phyloP scores from a whole-genome alignment of 2,329 filamentous ascomycete species.

The Colletotrichum cuscutae region DNA sequence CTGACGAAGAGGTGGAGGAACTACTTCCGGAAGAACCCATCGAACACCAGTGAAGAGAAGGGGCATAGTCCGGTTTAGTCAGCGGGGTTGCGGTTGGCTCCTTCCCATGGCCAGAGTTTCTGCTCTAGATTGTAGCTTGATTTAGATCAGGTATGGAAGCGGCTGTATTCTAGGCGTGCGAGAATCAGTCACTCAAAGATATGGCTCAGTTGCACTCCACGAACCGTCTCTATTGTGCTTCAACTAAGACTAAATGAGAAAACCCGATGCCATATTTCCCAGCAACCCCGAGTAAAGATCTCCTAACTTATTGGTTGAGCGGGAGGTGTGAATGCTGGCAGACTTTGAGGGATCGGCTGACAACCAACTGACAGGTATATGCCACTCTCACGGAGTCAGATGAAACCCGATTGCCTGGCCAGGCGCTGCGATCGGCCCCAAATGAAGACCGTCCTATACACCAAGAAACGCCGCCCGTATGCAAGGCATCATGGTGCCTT shows the following conservation, averaged over 20 bases:
- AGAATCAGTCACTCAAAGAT: background rate
- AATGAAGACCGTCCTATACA: background rate
- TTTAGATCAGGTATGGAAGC: background rate
- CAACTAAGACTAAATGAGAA: background rate
- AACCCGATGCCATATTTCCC: background rate
- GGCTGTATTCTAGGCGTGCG: background rate
- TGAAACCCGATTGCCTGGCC: background rate
- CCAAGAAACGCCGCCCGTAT: background rate
- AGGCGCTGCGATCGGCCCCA: background rate
- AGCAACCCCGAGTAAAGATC: background rate
- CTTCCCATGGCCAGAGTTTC: background rate
- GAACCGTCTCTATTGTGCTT: background rate
- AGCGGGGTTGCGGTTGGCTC: background rate
- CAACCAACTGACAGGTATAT: background rate
- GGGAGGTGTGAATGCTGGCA: background rate
- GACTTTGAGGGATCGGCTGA: background rate
- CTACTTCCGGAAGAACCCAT: slow-evolving; percentile 86
- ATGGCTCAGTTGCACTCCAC: background rate
- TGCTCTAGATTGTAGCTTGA: background rate
- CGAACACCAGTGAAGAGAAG: slow-evolving; percentile 65
- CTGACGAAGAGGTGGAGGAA: slow-evolving; percentile 66
- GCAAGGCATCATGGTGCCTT: background rate
- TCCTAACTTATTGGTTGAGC: background rate
- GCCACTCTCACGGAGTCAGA: background rate
- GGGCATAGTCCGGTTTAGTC: background rate